Percentiles rank a stretch among this genome's conserved stretches.
phyloP scores from a whole-genome alignment of 371 early-diverging fungal species.

The Mucor saturninus region DNA sequence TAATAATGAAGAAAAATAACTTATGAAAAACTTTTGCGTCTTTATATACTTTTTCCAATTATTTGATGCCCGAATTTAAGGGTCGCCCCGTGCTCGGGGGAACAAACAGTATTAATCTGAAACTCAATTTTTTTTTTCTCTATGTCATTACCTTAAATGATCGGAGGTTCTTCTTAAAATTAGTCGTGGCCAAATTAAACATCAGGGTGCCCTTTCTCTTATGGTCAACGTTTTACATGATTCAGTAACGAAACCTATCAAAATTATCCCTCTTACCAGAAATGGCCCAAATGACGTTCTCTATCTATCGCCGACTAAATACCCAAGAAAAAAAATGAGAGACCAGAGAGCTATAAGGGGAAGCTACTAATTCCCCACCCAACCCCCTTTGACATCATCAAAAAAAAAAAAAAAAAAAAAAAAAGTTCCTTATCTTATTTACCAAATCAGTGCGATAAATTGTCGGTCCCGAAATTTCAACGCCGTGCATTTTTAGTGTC shows the following conservation, averaged over 20 bases:
- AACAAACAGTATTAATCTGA: conserved; percentile 3
- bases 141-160: too few species aligned
- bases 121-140: neutral
- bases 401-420: neutral
- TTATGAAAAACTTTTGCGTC: neutral
- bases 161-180: too few species aligned
- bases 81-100: neutral
- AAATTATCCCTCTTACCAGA: neutral
- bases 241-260: too few species aligned
- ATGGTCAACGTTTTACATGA: neutral
- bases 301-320: neutral
- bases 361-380: neutral
- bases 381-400: neutral
- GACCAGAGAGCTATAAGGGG: neutral
- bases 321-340: neutral
- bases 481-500: conserved; percentile 6
- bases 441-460: conserved; percentile 4
- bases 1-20: neutral
- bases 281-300: neutral
- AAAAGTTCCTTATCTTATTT: conserved; percentile 2
- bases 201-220: neutral
- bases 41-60: neutral
- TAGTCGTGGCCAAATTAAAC: too few species aligned
- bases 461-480: conserved; percentile 8
- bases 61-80: neutral